phyloP scores from a whole-genome alignment of 148 eudicot genomes.

The Chenopodium suecicum region DNA sequence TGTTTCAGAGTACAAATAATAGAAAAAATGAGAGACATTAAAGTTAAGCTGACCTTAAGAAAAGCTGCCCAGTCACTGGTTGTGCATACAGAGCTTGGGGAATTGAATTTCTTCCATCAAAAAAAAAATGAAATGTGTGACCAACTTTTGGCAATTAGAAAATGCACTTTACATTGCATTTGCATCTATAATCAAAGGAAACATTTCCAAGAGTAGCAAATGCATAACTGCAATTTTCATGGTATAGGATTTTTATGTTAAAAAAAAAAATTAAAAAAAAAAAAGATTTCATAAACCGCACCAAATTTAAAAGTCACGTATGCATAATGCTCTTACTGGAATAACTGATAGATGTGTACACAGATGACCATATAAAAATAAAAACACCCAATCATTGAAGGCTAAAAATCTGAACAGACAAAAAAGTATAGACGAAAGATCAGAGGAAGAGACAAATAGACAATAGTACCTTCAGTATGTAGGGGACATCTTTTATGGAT shows the following conservation, averaged over 20 bases:
- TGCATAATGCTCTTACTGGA: neutral
- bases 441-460: neutral
- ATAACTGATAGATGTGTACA: neutral
- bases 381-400: constrained; percentile 1
- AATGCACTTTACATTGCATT: neutral
- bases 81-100: constrained; percentile 90
- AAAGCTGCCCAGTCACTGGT: constrained; percentile 85
- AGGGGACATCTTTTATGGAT: constrained; percentile 78
- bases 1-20: neutral
- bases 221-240: neutral
- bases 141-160: neutral
- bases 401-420: constrained; percentile 6
- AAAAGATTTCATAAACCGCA: neutral
- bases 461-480: constrained; percentile 68
- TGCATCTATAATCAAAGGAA: neutral
- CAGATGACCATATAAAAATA: neutral
- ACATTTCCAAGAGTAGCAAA: neutral
- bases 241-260: too few relatives aligned
- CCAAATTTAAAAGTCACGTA: neutral
- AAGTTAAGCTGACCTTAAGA: constrained; percentile 56
- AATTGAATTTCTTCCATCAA: constrained; percentile 78
- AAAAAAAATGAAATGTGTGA: constrained; percentile 10
- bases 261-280: too few relatives aligned
- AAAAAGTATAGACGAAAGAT: constrained; percentile 6
- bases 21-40: neutral